These are phyloP conservation scores for Quercus suber DNA, from an alignment of 306 rosid genomes.

Conservation along the genomic window DNA sequence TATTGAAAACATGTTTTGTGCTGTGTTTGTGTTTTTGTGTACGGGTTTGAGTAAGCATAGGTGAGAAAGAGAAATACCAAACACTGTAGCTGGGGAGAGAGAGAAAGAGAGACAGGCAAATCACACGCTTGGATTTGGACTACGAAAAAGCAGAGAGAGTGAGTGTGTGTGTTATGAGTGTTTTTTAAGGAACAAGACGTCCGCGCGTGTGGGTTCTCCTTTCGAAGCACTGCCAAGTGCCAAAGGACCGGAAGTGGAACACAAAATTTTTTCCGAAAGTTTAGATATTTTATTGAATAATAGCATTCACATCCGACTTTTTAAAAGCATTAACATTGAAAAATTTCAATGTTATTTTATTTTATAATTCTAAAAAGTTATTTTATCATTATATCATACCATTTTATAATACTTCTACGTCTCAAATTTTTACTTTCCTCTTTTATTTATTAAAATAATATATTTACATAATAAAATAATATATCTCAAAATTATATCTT, in stretches of 20 bases:
- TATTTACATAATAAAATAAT: too few species aligned
- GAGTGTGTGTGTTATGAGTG: neutral
- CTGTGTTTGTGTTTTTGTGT: slow-evolving; percentile 15
- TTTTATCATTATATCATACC: too few species aligned
- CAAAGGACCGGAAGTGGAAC: neutral
- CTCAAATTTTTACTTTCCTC: too few species aligned
- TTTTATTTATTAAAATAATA: too few species aligned
- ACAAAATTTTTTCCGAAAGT: too few species aligned
- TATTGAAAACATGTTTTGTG: slow-evolving; percentile 30
- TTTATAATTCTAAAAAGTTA: too few species aligned
- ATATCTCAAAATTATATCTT: too few species aligned
- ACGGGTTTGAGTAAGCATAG: slow-evolving; percentile 33
- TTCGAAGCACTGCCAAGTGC: slow-evolving; percentile 22
- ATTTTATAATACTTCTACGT: too few species aligned
- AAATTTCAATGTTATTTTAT: too few species aligned
- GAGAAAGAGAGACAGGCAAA: slow-evolving; percentile 16
- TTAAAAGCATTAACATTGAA: too few species aligned
- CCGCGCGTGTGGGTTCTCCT: slow-evolving; percentile 69
- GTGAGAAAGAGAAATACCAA: slow-evolving; percentile 22
- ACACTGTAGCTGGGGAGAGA: slow-evolving; percentile 8
- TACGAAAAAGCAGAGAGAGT: neutral
- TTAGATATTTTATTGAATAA: too few species aligned
- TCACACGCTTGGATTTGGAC: slow-evolving; percentile 16
- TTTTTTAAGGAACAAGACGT: neutral
- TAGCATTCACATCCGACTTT: too few species aligned